These are phyloP conservation scores for Dryadomyces quercus-mongolicae DNA, from an alignment of 2,329 filamentous ascomycete genomes.

Conservation along the genomic window DNA sequence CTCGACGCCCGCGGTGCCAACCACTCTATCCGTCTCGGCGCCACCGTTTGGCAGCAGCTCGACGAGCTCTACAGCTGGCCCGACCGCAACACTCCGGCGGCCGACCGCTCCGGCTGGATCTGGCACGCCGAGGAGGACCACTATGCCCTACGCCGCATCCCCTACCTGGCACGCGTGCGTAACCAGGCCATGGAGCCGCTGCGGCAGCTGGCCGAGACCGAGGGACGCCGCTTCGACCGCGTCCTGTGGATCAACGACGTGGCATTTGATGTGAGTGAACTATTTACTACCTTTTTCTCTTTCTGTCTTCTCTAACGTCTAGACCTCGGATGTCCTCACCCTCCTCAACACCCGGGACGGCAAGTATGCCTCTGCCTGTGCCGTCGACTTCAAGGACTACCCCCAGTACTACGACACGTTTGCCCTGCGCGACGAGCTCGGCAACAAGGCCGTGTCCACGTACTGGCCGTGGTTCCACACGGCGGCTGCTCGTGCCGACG, in stretches of 20 bases:
- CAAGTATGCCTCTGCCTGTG: constrained; percentile 47
- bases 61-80: constrained; percentile 37
- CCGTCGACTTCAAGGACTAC: constrained; percentile 42
- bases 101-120: constrained; percentile 47
- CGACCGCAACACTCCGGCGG: constrained; percentile 14
- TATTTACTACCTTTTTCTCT: background rate
- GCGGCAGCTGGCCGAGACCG: constrained; percentile 27
- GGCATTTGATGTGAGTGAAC: constrained; percentile 35
- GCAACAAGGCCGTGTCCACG: constrained; percentile 36
- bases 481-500: constrained; percentile 26
- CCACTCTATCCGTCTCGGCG: constrained; percentile 45
- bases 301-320: background rate
- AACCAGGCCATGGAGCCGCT: constrained; percentile 52
- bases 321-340: constrained; percentile 34
- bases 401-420: constrained; percentile 50
- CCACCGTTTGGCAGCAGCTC: constrained; percentile 38
- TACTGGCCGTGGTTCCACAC: constrained; percentile 49
- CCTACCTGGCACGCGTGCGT: constrained; percentile 51
- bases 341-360: constrained; percentile 42
- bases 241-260: constrained; percentile 51
- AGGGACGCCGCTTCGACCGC: constrained; percentile 39
- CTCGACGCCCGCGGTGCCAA: constrained; percentile 38
- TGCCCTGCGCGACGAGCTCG: constrained; percentile 41
- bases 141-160: constrained; percentile 51
- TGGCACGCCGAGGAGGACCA: constrained; percentile 33